Conservation (phyloP, 139 green algal species). For the Medakamo hakoo region DNA sequence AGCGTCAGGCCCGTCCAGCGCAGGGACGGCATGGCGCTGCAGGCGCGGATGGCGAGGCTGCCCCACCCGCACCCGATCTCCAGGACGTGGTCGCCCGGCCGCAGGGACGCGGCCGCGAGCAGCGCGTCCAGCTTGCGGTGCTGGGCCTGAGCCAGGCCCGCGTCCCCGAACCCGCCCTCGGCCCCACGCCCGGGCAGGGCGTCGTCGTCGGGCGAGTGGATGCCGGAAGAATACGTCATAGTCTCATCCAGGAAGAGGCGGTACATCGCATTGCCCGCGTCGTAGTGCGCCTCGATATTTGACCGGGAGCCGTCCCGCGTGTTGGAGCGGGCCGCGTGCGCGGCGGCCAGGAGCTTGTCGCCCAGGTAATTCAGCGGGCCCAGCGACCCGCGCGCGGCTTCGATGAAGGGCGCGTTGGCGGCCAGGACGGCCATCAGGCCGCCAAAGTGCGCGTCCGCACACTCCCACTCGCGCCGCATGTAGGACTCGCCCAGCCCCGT, state of each 20-base stretch:
- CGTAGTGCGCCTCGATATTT: constrained; percentile 97
- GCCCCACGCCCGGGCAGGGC: too few species aligned
- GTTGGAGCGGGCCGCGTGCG: constrained; percentile 66
- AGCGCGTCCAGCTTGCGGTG: constrained; percentile 74
- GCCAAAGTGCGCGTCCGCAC: constrained; percentile 45
- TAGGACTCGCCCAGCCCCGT: constrained; percentile 76
- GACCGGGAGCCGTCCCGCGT: constrained; percentile 49
- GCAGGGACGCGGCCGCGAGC: constrained; percentile 38
- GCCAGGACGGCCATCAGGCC: constrained; percentile 48
- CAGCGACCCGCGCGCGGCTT: constrained; percentile 37
- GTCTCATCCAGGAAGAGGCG: constrained; percentile 79
- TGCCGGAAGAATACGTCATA: constrained; percentile 84
- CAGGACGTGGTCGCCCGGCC: constrained; percentile 56
- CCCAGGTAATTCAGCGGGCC: constrained; percentile 65
- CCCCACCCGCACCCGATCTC: constrained; percentile 97
- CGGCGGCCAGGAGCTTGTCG: constrained; percentile 47
- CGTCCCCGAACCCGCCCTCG: too few species aligned
- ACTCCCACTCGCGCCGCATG: constrained; percentile 63
- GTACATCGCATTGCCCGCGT: constrained; percentile 91
- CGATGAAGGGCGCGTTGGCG: constrained; percentile 35
- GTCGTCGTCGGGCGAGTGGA: constrained; percentile 25
- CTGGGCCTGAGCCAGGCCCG: constrained; percentile 24
- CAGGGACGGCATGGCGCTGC: constrained; percentile 28
- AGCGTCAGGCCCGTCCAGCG: constrained; percentile 70
- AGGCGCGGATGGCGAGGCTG: constrained; percentile 66